Evolutionary conservation across 768 basidiomycete genomes (phyloP).

Genomic region (button mushroom (Agaricus bisporus)): DNA sequence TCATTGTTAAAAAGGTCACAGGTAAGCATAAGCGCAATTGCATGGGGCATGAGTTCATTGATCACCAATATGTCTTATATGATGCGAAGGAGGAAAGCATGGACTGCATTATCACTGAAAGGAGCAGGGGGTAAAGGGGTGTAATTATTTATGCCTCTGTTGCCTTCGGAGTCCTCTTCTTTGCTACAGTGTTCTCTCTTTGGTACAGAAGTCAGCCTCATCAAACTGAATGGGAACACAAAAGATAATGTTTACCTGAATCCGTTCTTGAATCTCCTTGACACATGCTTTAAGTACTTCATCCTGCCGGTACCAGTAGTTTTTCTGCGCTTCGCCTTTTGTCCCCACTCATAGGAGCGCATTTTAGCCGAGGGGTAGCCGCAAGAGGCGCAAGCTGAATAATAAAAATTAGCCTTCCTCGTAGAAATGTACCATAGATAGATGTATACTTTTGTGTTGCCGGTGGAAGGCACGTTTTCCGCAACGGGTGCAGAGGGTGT

Average conservation of each 20-base stretch:
- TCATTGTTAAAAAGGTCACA: background rate
- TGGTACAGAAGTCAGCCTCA: background rate
- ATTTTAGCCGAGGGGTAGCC: conserved; percentile 95
- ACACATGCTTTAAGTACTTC: conserved; percentile 87
- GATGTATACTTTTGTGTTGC: conserved; percentile 88
- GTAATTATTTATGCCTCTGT: conserved; percentile 6
- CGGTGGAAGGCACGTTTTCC: conserved; percentile 94
- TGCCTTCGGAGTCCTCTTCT: conserved; percentile 52
- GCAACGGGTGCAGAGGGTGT: conserved; percentile 97
- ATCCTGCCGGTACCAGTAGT: conserved; percentile 98
- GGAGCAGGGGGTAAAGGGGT: background rate
- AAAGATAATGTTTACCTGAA: conserved; percentile 58
- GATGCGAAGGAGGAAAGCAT: background rate
- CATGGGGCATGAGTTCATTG: conserved; percentile 8
- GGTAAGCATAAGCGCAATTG: background rate
- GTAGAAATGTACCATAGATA: no score
- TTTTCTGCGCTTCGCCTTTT: conserved; percentile 99
- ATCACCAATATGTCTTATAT: background rate
- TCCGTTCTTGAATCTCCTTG: conserved; percentile 97
- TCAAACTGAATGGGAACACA: no score
- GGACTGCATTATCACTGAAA: background rate
- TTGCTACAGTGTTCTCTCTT: conserved; percentile 89
- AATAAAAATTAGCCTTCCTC: background rate
- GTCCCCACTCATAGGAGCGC: conserved; percentile 96
- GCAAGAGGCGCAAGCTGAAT: conserved; percentile 88